Evolutionary conservation across 2,329 filamentous ascomycete species (phyloP), one percentile per base, ranked within the genome.

Genomic region (Waltergamsia citrina): DNA sequence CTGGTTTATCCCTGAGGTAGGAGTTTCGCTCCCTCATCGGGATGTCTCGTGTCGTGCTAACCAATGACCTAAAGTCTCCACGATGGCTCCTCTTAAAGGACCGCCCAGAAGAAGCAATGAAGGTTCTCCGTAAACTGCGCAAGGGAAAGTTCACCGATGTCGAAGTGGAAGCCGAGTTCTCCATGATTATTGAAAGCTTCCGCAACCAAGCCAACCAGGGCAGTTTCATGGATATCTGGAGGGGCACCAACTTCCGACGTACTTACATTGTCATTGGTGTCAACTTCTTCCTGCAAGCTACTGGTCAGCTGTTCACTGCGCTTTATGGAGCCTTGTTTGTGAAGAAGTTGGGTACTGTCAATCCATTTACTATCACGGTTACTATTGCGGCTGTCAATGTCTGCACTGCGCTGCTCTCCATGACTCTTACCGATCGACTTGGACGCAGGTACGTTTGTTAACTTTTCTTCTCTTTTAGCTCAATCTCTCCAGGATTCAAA

Each of bases 1-100:
- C 4, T 39, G 43, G 20, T 34, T 38, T 7, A 44, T 53, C n/a
- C 15, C 63, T 0, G 65, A 69, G 47, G 40, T 50, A 50, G 24
- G 42, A n/a, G n/a, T n/a, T 51, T 7, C 43, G 49, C 11, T 45
- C 55, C 45, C 43, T 38, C n/a, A n/a, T n/a, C n/a, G n/a, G 14
- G 38, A 43, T 8, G 26, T 37, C 17, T 16, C 19, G 15, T 23
- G 28, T 51, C 6, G n/a, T n/a, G n/a, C n/a, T n/a, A 17, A 45
- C 41, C 28, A 44, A 38, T 32, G 40, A 42, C 11, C 40, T 38
- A 11, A 40, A 52, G 44, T 48, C 43, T 16, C 48, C 50, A 5
- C 41, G 46, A 4, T 57, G 54, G 54, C 48, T 57, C 3, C 37
- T 53, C 2, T 35, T 46, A 9, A 37, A 44, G 20, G 45, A 43